Conservation (phyloP, 1,284 basidiomycete genomes). For the Ceratobasidium papillatum region DNA sequence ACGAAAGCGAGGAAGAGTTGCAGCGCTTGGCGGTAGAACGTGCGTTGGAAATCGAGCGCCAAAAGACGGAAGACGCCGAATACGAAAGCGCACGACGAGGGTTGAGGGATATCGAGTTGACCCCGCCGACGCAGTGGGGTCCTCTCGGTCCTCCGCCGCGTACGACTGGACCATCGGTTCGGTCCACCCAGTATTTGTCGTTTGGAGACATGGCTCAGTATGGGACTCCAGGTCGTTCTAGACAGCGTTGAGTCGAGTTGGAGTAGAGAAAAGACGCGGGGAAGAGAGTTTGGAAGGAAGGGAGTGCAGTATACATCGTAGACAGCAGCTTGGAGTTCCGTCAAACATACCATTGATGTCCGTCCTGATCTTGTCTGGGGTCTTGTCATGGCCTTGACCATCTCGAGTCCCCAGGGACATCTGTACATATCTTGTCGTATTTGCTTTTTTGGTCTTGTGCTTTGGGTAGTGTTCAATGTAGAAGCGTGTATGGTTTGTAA, state of each 20-base stretch:
- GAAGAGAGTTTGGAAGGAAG: not conserved
- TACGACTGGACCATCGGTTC: slow-evolving; percentile 7
- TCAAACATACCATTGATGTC: slow-evolving; percentile 4
- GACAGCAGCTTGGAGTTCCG: not conserved
- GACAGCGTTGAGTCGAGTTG: not conserved
- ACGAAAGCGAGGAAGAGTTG: slow-evolving; percentile 45
- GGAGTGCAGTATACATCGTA: not conserved
- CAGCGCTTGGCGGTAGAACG: slow-evolving; percentile 43
- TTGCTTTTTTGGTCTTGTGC: not conserved
- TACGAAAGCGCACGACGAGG: slow-evolving; percentile 32
- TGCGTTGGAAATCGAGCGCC: slow-evolving; percentile 38
- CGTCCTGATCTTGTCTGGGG: slow-evolving; percentile 6
- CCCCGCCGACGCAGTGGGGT: slow-evolving; percentile 26
- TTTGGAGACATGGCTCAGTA: slow-evolving; percentile 31
- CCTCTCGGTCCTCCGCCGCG: not conserved
- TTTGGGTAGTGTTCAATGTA: not conserved
- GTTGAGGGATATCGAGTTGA: slow-evolving; percentile 23
- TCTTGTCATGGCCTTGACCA: slow-evolving; percentile 8
- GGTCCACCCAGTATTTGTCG: slow-evolving; percentile 30
- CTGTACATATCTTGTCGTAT: slow-evolving; percentile 19
- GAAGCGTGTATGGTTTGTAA: not conserved
- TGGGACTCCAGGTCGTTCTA: not conserved
- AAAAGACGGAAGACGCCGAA: slow-evolving; percentile 16
- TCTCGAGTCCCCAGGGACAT: slow-evolving; percentile 19
- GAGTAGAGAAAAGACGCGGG: not conserved